Conservation (phyloP, 2,329 filamentous ascomycete species). For the Diaporthe velutina region DNA sequence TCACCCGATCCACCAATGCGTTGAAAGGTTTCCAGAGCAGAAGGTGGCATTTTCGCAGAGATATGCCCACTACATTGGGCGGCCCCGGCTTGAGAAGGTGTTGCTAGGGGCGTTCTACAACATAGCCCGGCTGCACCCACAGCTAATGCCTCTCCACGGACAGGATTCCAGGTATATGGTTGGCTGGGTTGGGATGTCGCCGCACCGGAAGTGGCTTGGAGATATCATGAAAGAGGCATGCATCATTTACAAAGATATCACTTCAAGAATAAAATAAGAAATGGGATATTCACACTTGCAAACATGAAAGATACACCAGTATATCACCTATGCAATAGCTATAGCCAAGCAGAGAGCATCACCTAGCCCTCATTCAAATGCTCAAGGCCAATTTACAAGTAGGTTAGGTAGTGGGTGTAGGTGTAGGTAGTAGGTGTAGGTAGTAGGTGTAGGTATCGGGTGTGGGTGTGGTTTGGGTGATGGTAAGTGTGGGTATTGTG, state of each 20-base stretch:
- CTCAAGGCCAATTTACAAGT: no score
- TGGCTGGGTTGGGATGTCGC: slow-evolving; percentile 4
- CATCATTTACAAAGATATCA: background rate
- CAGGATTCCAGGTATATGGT: slow-evolving; percentile 10
- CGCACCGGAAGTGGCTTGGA: background rate
- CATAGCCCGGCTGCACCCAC: slow-evolving; percentile 5
- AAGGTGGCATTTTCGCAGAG: background rate
- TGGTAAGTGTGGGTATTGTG: no score
- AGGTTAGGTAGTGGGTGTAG: no score
- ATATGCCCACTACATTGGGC: background rate
- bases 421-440: no score
- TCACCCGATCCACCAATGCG: slow-evolving; percentile 7
- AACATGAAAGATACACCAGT: no score
- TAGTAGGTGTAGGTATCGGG: no score
- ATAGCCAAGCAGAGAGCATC: no score
- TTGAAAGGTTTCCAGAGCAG: slow-evolving; percentile 19
- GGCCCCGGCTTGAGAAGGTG: background rate
- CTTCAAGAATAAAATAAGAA: background rate
- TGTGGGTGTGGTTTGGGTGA: no score
- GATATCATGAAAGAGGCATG: background rate
- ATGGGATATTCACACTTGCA: no score
- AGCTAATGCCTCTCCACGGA: background rate
- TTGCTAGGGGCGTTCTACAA: background rate
- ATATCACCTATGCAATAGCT: no score
- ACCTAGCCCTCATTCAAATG: no score